phyloP scores from a whole-genome alignment of 2,329 filamentous ascomycete genomes.

The Sarocladium oryzae region DNA sequence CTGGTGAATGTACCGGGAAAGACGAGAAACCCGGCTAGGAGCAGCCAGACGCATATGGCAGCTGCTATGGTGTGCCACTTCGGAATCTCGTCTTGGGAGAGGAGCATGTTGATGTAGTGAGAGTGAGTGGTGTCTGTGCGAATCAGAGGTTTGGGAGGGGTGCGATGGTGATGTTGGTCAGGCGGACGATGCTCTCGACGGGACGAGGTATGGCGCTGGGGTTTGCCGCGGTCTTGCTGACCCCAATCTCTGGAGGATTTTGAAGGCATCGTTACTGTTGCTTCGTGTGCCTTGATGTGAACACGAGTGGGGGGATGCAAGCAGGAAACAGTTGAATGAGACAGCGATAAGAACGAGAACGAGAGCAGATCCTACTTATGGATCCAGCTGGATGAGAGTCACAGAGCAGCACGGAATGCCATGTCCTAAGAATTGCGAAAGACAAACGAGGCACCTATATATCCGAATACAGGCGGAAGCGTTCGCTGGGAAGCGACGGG shows the following conservation, averaged over 20 bases:
- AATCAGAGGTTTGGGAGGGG: slow-evolving; percentile 11
- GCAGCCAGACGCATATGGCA: slow-evolving; percentile 33
- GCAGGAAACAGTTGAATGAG: too few relatives aligned
- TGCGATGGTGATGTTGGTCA: not conserved
- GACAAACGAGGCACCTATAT: too few relatives aligned
- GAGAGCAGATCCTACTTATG: too few relatives aligned
- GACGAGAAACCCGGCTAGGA: slow-evolving; percentile 46
- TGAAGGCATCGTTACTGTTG: slow-evolving; percentile 5
- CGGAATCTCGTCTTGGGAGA: slow-evolving; percentile 38
- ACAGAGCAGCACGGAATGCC: too few relatives aligned
- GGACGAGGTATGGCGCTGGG: not conserved
- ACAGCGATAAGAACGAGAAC: too few relatives aligned
- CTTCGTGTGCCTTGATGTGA: too few relatives aligned
- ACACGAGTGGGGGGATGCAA: too few relatives aligned
- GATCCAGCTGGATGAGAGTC: too few relatives aligned
- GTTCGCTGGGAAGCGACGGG: too few relatives aligned
- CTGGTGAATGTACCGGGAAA: slow-evolving; percentile 46
- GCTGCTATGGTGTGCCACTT: slow-evolving; percentile 40
- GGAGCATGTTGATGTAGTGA: slow-evolving; percentile 39
- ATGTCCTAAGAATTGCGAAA: too few relatives aligned
- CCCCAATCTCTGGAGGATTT: not conserved
- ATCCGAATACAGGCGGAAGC: too few relatives aligned
- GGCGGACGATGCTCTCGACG: not conserved
- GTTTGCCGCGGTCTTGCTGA: not conserved
- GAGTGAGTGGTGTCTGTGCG: slow-evolving; percentile 23